These are phyloP conservation scores for Cantharellus cinnabarinus DNA, from an alignment of 768 basidiomycete species.

Conservation along the genomic window DNA sequence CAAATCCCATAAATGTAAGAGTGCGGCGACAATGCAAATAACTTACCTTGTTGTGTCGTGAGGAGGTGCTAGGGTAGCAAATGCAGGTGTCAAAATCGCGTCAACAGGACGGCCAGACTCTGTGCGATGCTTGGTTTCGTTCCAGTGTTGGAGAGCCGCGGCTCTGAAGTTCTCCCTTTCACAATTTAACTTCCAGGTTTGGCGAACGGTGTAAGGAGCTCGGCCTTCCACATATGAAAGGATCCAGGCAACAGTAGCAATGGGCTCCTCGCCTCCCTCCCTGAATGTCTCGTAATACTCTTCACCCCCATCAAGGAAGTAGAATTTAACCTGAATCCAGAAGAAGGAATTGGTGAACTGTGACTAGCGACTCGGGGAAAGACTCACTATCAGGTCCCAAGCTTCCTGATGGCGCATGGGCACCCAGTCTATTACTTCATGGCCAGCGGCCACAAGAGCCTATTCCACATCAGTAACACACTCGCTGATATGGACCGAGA, in stretches of 20 bases:
- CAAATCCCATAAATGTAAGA: neutral
- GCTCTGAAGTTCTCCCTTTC: conserved; percentile 25
- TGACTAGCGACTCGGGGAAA: neutral
- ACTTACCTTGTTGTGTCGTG: conserved; percentile 21
- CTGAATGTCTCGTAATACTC: conserved; percentile 24
- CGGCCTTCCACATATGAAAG: conserved; percentile 20
- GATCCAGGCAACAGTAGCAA: conserved; percentile 27
- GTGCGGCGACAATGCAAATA: neutral
- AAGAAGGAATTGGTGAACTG: conserved; percentile 3
- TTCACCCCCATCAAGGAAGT: conserved; percentile 29
- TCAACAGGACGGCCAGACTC: conserved; percentile 28
- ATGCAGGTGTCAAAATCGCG: conserved; percentile 27
- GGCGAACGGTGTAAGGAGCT: conserved; percentile 20
- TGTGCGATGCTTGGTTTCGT: conserved; percentile 19
- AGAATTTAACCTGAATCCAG: conserved; percentile 21
- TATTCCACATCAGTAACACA: neutral
- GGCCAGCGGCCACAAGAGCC: conserved; percentile 25
- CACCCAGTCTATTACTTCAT: conserved; percentile 31
- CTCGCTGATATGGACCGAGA: neutral
- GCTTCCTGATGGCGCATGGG: conserved; percentile 25
- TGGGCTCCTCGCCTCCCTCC: conserved; percentile 17
- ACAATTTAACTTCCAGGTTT: conserved; percentile 26
- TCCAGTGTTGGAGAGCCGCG: conserved; percentile 26
- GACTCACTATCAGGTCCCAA: conserved; percentile 29
- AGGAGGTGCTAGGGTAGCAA: conserved; percentile 28